Percentiles rank a stretch among this genome's conserved stretches.
Conservation (phyloP, 2,329 filamentous ascomycete genomes). For the Phialophora macrospora region DNA sequence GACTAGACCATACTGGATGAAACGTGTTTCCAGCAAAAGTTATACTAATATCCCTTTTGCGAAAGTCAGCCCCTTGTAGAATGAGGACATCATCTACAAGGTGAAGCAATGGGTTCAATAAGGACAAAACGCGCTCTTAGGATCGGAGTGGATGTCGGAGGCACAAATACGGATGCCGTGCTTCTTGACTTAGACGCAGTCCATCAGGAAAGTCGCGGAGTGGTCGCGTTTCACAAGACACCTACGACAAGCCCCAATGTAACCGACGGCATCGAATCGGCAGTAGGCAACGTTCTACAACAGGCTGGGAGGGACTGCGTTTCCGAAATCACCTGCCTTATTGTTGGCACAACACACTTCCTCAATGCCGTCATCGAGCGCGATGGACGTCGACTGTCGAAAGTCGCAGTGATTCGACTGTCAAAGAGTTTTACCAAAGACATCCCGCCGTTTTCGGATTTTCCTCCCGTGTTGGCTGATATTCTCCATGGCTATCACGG, state of each 20-base stretch:
- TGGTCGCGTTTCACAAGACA: constrained; percentile 44
- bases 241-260: constrained; percentile 49
- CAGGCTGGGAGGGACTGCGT: constrained; percentile 43
- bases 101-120: too few species aligned
- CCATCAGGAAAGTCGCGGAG: background rate
- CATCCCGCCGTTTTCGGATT: constrained; percentile 56
- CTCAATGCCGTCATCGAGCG: constrained; percentile 47
- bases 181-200: constrained; percentile 25
- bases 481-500: constrained; percentile 18
- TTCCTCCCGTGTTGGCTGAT: constrained; percentile 49
- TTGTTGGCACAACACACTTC: constrained; percentile 60
- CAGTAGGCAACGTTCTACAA: constrained; percentile 45
- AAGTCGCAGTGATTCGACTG: constrained; percentile 28
- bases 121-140: too few species aligned
- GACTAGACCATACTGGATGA: too few species aligned
- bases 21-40: too few species aligned
- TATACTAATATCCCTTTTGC: too few species aligned
- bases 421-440: constrained; percentile 29
- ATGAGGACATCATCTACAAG: too few species aligned
- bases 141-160: background rate
- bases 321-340: constrained; percentile 51
- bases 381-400: constrained; percentile 16
- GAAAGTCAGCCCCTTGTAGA: too few species aligned
- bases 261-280: constrained; percentile 49
- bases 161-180: constrained; percentile 32